Percentiles rank a stretch among this genome's conserved stretches.
Evolutionary conservation across 371 early-diverging fungal genomes (phyloP).

Genomic region (Haplosporangium sp.): DNA sequence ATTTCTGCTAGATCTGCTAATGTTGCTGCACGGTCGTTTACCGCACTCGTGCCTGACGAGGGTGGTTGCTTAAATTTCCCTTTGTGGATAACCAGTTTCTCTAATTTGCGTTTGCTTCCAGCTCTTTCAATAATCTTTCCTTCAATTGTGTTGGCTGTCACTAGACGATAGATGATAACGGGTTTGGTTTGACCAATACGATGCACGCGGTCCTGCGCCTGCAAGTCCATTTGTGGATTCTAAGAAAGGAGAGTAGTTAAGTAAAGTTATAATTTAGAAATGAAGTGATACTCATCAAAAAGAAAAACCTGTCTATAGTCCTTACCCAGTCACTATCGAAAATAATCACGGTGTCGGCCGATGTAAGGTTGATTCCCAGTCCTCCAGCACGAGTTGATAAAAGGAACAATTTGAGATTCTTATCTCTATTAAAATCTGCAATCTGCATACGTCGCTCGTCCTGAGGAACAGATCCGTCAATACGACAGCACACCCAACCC

Average conservation of each 20-base stretch:
- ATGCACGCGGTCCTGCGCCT: slow-evolving; percentile 98
- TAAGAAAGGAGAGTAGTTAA: slow-evolving; percentile 15
- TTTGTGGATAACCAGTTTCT: slow-evolving; percentile 90
- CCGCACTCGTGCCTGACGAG: slow-evolving; percentile 21
- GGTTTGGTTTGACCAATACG: slow-evolving; percentile 95
- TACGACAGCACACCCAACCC: slow-evolving; percentile 87
- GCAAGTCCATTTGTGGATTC: slow-evolving; percentile 98
- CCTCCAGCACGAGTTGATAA: slow-evolving; percentile 98
- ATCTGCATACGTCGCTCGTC: slow-evolving; percentile 82
- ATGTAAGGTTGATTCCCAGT: slow-evolving; percentile 93
- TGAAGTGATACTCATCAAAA: too few relatives aligned
- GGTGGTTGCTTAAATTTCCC: slow-evolving; percentile 74
- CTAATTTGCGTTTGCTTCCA: slow-evolving; percentile 87
- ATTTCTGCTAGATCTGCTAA: slow-evolving; percentile 81
- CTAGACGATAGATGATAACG: slow-evolving; percentile 91
- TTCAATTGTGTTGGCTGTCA: slow-evolving; percentile 90
- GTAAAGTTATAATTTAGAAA: too few relatives aligned
- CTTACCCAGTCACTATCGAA: slow-evolving; percentile 94
- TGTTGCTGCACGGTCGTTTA: slow-evolving; percentile 48
- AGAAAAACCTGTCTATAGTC: background rate
- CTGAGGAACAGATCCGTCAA: slow-evolving; percentile 92
- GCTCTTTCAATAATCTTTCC: slow-evolving; percentile 83
- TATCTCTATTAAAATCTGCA: slow-evolving; percentile 71
- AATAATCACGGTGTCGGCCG: slow-evolving; percentile 95
- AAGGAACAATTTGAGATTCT: slow-evolving; percentile 84